Evolutionary conservation across 2,329 filamentous ascomycete genomes (phyloP).

Genomic region (Phyllosticta capitalensis): DNA sequence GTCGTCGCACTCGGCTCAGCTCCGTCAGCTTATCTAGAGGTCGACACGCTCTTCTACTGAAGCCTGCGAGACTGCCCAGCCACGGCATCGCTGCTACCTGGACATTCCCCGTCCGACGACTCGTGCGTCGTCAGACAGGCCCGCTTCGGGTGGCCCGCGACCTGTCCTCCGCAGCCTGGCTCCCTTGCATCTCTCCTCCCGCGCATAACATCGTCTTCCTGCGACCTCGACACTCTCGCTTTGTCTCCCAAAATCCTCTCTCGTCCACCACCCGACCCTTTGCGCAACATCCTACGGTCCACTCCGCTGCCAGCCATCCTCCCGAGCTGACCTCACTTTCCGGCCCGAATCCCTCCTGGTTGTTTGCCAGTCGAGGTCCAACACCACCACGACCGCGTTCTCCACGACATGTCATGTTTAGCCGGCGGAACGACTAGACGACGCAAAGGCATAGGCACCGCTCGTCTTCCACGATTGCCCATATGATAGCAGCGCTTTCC

Average conservation of each 20-base stretch:
- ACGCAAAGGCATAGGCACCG: conserved; percentile 35
- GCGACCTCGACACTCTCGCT: conserved; percentile 6
- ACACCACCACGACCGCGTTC: conserved; percentile 2
- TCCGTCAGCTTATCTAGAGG: conserved; percentile 11
- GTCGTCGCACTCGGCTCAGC: conserved; percentile 5
- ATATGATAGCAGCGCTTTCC: conserved; percentile 7
- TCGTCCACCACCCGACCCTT: not conserved
- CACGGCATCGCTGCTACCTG: conserved; percentile 6
- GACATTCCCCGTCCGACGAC: conserved; percentile 7
- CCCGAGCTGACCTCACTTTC: conserved; percentile 1
- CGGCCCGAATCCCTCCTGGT: conserved; percentile 10
- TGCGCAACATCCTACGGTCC: not conserved
- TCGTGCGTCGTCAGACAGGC: conserved; percentile 9
- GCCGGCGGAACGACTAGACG: conserved; percentile 28
- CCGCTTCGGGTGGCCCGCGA: not conserved
- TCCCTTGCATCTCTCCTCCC: conserved; percentile 8
- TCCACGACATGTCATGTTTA: conserved; percentile 30
- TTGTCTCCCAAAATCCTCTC: conserved; percentile 9
- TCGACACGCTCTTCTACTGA: too few relatives aligned
- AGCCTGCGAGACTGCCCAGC: too few relatives aligned
- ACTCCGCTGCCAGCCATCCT: not conserved
- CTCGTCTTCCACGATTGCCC: conserved; percentile 28
- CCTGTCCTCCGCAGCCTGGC: not conserved
- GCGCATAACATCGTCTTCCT: conserved; percentile 7
- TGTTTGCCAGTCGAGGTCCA: conserved; percentile 4